Evolutionary conservation across 2,329 filamentous ascomycete species (phyloP), one percentile per base, ranked within the genome.

Genomic region (Cercospora sesami): DNA sequence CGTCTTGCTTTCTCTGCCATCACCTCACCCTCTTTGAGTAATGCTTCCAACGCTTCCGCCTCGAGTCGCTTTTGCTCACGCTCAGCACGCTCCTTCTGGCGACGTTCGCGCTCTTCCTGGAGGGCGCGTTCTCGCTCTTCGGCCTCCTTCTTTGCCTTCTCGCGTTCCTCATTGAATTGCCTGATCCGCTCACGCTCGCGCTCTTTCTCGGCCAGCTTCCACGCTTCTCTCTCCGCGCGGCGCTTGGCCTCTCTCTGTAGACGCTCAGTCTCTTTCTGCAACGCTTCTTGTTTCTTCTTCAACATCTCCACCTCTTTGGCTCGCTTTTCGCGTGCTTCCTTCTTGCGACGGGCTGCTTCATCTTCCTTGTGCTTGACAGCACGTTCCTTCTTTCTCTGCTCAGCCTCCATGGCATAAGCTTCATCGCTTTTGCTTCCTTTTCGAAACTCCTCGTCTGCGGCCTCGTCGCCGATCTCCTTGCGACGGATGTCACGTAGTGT

Each of bases 391-490:
- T 86, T 83, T 60, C 88, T 86, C 6, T 81, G 82, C 9, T 86
- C 85, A 1, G 89, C 89, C 68, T 92, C 90, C 58, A 85, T 85
- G 1, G 86, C 88, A 77, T 93, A 94, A 60, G 90, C 88, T 65
- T 89, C 87, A 72, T 94, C 91, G 1, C 88, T 91, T 78, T 91
- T 93, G 59, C 86, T 83, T 18, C 91, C 91, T 63, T 86, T 87
- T 9, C 81, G 72, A 51, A 86, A 82, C 77, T 94, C 91, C 21
- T 87, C 86, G 30, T 85, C 84, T 3, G 91, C 91, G 2, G 85
- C 86, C 65, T 91, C 90, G 51, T 87, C 84, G 28, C 91, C 91
- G 69, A 94, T 86, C 67, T 93, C 90, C 14, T 84, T 83, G 18
- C 85, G 83, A 26, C 91, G 85, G 60, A 91, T 85, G 71, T 89